Conservation (phyloP, 352 stramenopile species). For the Pythium phragmitis region DNA sequence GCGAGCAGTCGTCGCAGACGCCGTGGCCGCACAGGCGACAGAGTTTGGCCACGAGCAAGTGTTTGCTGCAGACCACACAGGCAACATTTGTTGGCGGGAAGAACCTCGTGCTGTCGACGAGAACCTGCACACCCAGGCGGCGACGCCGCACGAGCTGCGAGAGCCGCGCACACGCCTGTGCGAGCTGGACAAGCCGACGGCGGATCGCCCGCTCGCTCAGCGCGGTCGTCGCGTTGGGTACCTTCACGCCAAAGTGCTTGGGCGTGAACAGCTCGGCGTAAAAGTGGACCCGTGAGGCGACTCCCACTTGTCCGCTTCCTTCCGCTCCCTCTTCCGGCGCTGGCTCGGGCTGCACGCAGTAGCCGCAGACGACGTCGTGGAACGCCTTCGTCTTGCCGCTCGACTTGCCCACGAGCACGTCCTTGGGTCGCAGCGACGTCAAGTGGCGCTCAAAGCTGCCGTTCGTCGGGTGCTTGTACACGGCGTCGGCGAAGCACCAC, state of each 20-base stretch:
- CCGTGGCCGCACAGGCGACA: constrained; percentile 63
- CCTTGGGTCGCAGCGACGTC: constrained; percentile 21
- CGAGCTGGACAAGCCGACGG: constrained; percentile 20
- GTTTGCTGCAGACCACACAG: constrained; percentile 61
- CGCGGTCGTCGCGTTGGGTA: constrained; percentile 2
- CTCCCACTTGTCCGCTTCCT: too few relatives aligned
- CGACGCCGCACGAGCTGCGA: constrained; percentile 51
- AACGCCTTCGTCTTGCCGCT: constrained; percentile 21
- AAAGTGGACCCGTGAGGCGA: constrained; percentile 22
- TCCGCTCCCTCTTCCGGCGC: not conserved
- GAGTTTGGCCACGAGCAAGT: constrained; percentile 42
- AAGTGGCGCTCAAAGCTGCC: constrained; percentile 29
- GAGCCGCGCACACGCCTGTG: constrained; percentile 28
- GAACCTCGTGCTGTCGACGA: constrained; percentile 43
- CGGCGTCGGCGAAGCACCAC: constrained; percentile 29
- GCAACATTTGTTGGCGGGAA: constrained; percentile 45
- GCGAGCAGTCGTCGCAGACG: constrained; percentile 53
- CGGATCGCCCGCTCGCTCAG: constrained; percentile 17
- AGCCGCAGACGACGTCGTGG: constrained; percentile 24
- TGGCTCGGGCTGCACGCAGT: constrained; percentile 25
- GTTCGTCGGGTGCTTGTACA: constrained; percentile 12
- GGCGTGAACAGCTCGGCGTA: constrained; percentile 30
- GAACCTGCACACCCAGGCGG: constrained; percentile 52
- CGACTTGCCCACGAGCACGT: constrained; percentile 21
- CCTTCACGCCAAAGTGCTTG: constrained; percentile 19